A percentile compares a stretch with the other conserved stretches of the same genome.
These are phyloP conservation scores for Cymbopogon flexuosus DNA, from an alignment of 202 grass and related monocot species.

Conservation along the genomic window DNA sequence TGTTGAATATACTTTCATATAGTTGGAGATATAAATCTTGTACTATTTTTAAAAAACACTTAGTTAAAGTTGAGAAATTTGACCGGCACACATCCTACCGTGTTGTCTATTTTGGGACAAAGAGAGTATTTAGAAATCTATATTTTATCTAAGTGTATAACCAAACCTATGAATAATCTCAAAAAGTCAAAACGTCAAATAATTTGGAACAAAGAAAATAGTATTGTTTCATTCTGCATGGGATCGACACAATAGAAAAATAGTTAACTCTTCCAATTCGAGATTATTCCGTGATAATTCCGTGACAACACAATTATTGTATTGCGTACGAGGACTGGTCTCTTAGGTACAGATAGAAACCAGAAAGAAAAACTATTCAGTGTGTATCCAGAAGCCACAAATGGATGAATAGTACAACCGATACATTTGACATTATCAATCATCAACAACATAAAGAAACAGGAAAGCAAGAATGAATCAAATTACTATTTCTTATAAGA, in stretches of 20 bases:
- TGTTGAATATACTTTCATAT: no score
- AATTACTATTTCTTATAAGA: not conserved
- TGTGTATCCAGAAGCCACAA: not conserved
- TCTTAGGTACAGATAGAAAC: not conserved
- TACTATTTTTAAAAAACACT: no score
- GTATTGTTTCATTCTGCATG: no score
- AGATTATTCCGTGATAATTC: not conserved
- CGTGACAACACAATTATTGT: not conserved
- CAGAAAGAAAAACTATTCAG: not conserved
- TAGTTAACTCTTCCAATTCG: not conserved
- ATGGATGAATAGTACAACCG: not conserved
- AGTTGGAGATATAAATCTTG: no score
- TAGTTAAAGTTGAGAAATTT: no score
- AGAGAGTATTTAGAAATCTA: no score
- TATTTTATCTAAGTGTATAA: no score
- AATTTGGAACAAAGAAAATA: no score
- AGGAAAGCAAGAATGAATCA: not conserved
- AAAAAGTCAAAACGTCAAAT: no score
- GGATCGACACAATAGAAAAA: not conserved
- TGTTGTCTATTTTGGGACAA: no score
- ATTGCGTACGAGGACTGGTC: not conserved
- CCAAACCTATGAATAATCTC: no score
- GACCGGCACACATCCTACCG: no score
- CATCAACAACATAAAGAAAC: not conserved
- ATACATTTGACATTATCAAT: not conserved